Percentiles rank a stretch among this genome's conserved stretches.
These are phyloP conservation scores for Populus hybrid DNA, from an alignment of 441 rosid genomes.

Conservation along the genomic window DNA sequence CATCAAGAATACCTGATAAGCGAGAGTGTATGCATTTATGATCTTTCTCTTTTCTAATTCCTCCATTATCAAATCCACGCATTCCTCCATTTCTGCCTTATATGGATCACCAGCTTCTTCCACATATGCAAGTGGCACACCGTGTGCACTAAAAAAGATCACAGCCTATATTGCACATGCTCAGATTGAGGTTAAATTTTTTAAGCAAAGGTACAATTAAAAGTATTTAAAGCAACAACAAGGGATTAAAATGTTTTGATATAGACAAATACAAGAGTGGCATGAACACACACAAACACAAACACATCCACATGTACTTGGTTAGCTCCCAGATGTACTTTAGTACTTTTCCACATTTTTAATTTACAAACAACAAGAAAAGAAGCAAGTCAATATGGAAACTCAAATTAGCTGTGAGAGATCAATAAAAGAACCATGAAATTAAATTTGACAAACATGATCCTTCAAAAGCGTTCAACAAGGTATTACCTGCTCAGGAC, in stretches of 20 bases:
- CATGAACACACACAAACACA: too few species aligned
- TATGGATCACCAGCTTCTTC: slow-evolving; percentile 99
- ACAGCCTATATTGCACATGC: slow-evolving; percentile 60
- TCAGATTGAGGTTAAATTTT: slow-evolving; percentile 4
- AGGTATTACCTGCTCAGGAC: slow-evolving; percentile 60
- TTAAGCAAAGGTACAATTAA: background rate
- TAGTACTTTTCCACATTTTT: too few species aligned
- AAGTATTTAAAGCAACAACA: too few species aligned
- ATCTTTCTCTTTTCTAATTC: slow-evolving; percentile 84
- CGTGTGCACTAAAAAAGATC: slow-evolving; percentile 98
- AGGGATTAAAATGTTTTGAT: too few species aligned
- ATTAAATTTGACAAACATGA: background rate
- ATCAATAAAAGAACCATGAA: too few species aligned
- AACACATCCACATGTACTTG: background rate
- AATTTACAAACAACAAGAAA: too few species aligned
- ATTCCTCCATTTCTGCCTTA: slow-evolving; percentile 99
- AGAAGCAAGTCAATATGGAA: too few species aligned
- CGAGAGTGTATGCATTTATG: slow-evolving; percentile 76
- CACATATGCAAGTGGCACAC: slow-evolving; percentile 98
- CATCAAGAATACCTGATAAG: slow-evolving; percentile 67
- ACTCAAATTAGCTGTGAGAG: too few species aligned
- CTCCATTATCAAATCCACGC: slow-evolving; percentile 93
- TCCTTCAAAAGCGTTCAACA: background rate
- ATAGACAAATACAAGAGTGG: too few species aligned
- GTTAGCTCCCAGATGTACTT: background rate